phyloP scores from a whole-genome alignment of 768 basidiomycete genomes.

The Lyophyllum shimeji region DNA sequence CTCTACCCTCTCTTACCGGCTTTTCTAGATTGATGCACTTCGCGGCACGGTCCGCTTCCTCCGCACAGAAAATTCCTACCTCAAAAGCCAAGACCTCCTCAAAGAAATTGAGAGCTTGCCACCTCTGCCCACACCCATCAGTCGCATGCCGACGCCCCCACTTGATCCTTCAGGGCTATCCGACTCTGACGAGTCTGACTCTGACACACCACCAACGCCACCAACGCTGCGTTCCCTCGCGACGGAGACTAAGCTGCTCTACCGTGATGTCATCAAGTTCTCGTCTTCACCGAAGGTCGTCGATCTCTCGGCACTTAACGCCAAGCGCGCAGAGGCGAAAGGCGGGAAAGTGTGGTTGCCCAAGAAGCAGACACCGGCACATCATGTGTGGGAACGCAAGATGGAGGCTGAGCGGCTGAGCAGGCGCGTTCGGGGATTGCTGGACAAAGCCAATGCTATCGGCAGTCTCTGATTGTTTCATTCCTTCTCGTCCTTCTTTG shows the following conservation, averaged over 20 bases:
- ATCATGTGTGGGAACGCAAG: constrained; percentile 78
- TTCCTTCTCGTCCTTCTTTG: constrained; percentile 4
- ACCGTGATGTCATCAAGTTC: constrained; percentile 85
- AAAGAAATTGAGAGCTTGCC: constrained; percentile 78
- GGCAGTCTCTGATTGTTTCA: constrained; percentile 20
- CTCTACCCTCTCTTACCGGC: constrained; percentile 5
- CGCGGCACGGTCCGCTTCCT: constrained; percentile 90
- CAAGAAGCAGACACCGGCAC: constrained; percentile 75
- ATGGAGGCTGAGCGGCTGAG: constrained; percentile 73
- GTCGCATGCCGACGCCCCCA: constrained; percentile 61
- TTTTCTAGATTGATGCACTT: constrained; percentile 77
- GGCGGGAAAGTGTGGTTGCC: constrained; percentile 72
- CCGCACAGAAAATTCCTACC: constrained; percentile 89
- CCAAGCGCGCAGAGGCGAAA: constrained; percentile 48
- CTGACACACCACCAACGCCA: constrained; percentile 39
- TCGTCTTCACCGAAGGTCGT: constrained; percentile 84
- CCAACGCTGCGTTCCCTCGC: constrained; percentile 65
- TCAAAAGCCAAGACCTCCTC: constrained; percentile 91
- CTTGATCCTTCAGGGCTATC: constrained; percentile 64
- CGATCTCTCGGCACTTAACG: constrained; percentile 68
- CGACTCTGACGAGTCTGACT: constrained; percentile 66
- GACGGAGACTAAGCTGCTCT: constrained; percentile 83
- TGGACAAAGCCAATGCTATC: constrained; percentile 61
- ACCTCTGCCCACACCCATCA: constrained; percentile 49
- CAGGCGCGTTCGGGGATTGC: constrained; percentile 64